Evolutionary conservation across 2,329 filamentous ascomycete species (phyloP).

Genomic region (Davidsoniella eucalypti): DNA sequence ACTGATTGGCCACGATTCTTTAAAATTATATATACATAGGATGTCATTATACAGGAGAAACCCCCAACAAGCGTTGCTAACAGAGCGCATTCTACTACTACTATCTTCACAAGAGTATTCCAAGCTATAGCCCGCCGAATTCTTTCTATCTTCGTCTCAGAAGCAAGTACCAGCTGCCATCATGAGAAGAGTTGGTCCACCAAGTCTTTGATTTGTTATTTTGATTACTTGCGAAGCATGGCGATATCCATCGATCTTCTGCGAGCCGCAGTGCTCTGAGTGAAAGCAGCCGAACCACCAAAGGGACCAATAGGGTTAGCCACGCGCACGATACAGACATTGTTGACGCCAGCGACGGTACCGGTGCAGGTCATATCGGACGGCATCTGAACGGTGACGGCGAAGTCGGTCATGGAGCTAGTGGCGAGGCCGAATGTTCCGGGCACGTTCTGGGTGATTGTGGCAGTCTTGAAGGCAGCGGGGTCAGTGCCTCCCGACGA

Average conservation of each 20-base stretch:
- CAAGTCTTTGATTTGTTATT: neutral
- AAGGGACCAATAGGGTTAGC: slow-evolving; percentile 47
- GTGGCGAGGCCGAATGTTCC: slow-evolving; percentile 25
- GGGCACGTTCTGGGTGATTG: slow-evolving; percentile 28
- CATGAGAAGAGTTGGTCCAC: too few species aligned
- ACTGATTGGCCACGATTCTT: too few species aligned
- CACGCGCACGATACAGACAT: slow-evolving; percentile 47
- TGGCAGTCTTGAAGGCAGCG: slow-evolving; percentile 32
- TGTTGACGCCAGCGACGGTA: slow-evolving; percentile 38
- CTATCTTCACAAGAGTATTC: too few species aligned
- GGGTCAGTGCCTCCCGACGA: slow-evolving; percentile 34
- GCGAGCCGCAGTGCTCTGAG: slow-evolving; percentile 19
- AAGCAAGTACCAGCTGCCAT: too few species aligned
- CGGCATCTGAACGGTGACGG: slow-evolving; percentile 42
- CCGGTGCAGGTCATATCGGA: slow-evolving; percentile 40
- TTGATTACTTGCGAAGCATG: neutral
- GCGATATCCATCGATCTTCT: slow-evolving; percentile 11
- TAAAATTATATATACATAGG: too few species aligned
- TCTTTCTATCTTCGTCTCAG: too few species aligned
- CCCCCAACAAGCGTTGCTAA: too few species aligned
- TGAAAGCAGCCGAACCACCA: slow-evolving; percentile 42
- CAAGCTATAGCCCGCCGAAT: too few species aligned
- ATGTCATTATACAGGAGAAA: too few species aligned
- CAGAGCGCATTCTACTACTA: too few species aligned
- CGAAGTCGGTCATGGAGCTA: slow-evolving; percentile 26